These are phyloP conservation scores for Metschnikowia amazonensis DNA, from an alignment of 805 yeast species.

Conservation along the genomic window DNA sequence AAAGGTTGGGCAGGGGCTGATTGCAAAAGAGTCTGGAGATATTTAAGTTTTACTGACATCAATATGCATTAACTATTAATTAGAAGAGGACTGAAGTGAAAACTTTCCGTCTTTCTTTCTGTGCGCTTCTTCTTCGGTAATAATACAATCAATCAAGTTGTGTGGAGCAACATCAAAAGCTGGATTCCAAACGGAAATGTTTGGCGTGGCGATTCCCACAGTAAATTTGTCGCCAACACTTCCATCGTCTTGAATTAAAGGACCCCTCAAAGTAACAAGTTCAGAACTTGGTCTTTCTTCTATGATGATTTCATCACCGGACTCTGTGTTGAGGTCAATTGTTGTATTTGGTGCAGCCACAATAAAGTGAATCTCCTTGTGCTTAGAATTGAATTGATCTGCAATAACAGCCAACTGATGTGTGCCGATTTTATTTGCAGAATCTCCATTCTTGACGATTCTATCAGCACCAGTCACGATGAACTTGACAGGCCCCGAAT, in stretches of 20 bases:
- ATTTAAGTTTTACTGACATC: neutral
- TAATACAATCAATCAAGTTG: constrained; percentile 77
- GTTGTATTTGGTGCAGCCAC: constrained; percentile 97
- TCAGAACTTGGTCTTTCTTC: constrained; percentile 86
- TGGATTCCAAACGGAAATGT: constrained; percentile 90
- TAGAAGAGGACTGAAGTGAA: neutral
- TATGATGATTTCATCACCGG: constrained; percentile 75
- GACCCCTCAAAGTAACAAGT: constrained; percentile 71
- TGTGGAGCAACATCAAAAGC: constrained; percentile 93
- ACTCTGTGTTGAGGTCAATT: constrained; percentile 60
- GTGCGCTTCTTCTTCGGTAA: constrained; percentile 59
- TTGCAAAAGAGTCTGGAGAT: neutral
- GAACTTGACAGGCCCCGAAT: constrained; percentile 69
- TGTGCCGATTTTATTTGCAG: constrained; percentile 96
- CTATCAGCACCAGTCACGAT: constrained; percentile 95
- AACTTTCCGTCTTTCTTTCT: constrained; percentile 12
- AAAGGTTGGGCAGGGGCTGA: neutral
- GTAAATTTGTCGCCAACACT: constrained; percentile 38
- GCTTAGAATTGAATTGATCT: constrained; percentile 37
- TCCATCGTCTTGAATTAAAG: constrained; percentile 25
- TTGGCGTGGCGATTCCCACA: constrained; percentile 81
- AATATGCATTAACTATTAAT: neutral
- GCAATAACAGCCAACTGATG: constrained; percentile 80
- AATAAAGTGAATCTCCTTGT: constrained; percentile 63
- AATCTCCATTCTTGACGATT: constrained; percentile 88